These are phyloP conservation scores for Suillus occidentalis DNA, from an alignment of 768 basidiomycete genomes.

Conservation along the genomic window DNA sequence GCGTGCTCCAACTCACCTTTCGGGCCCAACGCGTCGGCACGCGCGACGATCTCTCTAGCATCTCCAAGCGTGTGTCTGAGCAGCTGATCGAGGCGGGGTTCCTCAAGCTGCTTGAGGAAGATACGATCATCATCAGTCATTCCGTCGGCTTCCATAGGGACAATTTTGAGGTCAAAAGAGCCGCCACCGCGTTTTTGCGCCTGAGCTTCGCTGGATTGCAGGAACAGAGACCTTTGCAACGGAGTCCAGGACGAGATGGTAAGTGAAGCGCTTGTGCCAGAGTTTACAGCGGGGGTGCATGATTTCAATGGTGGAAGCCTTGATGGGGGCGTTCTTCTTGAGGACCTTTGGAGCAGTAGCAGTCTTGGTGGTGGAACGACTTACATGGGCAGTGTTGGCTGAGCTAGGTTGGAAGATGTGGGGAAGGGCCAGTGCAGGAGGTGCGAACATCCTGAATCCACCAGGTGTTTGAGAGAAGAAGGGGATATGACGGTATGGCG, in stretches of 20 bases:
- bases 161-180: too few species aligned
- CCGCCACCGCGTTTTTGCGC: too few species aligned
- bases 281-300: conserved; percentile 14
- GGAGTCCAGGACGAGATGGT: conserved; percentile 4
- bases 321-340: not conserved
- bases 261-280: conserved; percentile 20
- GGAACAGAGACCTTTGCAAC: too few species aligned
- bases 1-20: too few species aligned
- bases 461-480: conserved; percentile 18
- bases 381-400: not conserved
- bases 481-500: conserved; percentile 15
- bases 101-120: too few species aligned
- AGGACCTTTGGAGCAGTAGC: not conserved
- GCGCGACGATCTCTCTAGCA: too few species aligned
- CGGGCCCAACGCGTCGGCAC: too few species aligned
- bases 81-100: too few species aligned
- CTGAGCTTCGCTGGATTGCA: too few species aligned
- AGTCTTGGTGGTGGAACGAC: not conserved
- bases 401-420: conserved; percentile 3
- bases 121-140: too few species aligned
- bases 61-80: too few species aligned
- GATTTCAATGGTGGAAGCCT: not conserved
- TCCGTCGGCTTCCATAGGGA: too few species aligned
- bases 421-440: conserved; percentile 11
- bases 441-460: conserved; percentile 25